These are phyloP conservation scores for Cladosporium sp. DNA, from an alignment of 2,329 filamentous ascomycete genomes.

Conservation along the genomic window DNA sequence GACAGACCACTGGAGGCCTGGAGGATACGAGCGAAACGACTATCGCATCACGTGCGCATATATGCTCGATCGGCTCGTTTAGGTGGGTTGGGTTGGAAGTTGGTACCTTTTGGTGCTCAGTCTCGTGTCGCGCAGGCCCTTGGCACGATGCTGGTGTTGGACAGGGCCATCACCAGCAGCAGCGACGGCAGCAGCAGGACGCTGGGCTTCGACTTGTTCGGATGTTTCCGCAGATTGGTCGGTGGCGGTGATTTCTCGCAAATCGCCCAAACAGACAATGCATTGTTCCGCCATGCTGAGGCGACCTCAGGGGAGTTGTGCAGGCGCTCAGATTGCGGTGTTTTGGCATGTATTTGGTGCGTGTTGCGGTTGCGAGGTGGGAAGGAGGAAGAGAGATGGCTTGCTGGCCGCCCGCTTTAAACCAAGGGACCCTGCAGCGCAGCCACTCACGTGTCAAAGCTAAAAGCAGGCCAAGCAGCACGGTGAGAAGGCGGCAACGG, in stretches of 20 bases:
- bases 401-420: background rate
- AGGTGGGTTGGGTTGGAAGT: slow-evolving; percentile 13
- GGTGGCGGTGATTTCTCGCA: slow-evolving; percentile 53
- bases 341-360: slow-evolving; percentile 5
- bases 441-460: slow-evolving; percentile 10
- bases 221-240: background rate
- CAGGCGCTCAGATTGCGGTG: slow-evolving; percentile 2
- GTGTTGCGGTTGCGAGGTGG: background rate
- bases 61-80: slow-evolving; percentile 14
- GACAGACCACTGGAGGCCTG: slow-evolving; percentile 21
- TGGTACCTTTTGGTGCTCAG: slow-evolving; percentile 31
- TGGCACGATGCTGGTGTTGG: slow-evolving; percentile 23
- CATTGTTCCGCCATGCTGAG: slow-evolving; percentile 59
- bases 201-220: slow-evolving; percentile 30
- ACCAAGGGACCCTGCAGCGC: background rate
- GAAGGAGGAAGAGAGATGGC: slow-evolving; percentile 6
- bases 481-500: background rate
- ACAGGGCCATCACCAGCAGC: slow-evolving; percentile 18
- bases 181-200: slow-evolving; percentile 12
- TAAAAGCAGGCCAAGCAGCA: background rate
- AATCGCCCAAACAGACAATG: slow-evolving; percentile 68
- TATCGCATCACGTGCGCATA: slow-evolving; percentile 16
- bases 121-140: slow-evolving; percentile 19
- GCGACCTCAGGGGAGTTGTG: slow-evolving; percentile 1
- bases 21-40: slow-evolving; percentile 23